These are phyloP conservation scores for Cryphonectria radicalis DNA, from an alignment of 2,329 filamentous ascomycete species.

Conservation along the genomic window DNA sequence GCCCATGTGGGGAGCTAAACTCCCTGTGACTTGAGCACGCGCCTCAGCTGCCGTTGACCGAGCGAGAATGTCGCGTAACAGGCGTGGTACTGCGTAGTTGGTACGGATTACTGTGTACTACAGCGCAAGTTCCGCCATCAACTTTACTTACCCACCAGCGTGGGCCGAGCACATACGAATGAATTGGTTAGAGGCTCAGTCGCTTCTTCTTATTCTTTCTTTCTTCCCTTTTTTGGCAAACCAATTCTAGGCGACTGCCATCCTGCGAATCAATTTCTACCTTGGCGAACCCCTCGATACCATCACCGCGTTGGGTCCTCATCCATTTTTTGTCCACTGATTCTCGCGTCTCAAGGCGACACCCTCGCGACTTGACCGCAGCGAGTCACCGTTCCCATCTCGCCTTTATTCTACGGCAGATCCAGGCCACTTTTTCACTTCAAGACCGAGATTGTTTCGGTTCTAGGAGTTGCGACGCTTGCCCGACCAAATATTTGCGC, in stretches of 20 bases:
- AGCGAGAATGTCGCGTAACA: constrained; percentile 4
- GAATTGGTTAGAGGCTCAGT: not conserved
- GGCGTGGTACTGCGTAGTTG: not conserved
- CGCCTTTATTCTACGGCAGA: not conserved
- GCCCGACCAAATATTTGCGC: constrained; percentile 1
- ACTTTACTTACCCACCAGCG: constrained; percentile 3
- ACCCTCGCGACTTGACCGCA: constrained; percentile 20
- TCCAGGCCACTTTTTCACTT: not conserved
- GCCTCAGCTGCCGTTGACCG: constrained; percentile 1
- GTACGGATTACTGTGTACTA: not conserved
- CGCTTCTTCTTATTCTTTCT: not conserved
- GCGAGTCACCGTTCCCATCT: not conserved
- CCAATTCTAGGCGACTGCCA: not conserved
- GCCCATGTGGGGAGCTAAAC: constrained; percentile 20
- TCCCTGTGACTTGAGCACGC: constrained; percentile 9
- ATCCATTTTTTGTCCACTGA: not conserved
- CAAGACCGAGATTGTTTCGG: constrained; percentile 17
- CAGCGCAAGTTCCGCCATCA: not conserved
- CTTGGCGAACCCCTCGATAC: constrained; percentile 8
- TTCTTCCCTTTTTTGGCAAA: not conserved
- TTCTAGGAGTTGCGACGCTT: constrained; percentile 11
- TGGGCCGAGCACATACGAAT: not conserved
- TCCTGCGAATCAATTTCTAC: constrained; percentile 7
- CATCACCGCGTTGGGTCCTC: not conserved
- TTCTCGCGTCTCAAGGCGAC: constrained; percentile 16